A percentile compares a stretch with the other conserved stretches of the same genome.
Conservation (phyloP, 192 early-diverging fungal genomes). For the Linnemannia exigua region DNA sequence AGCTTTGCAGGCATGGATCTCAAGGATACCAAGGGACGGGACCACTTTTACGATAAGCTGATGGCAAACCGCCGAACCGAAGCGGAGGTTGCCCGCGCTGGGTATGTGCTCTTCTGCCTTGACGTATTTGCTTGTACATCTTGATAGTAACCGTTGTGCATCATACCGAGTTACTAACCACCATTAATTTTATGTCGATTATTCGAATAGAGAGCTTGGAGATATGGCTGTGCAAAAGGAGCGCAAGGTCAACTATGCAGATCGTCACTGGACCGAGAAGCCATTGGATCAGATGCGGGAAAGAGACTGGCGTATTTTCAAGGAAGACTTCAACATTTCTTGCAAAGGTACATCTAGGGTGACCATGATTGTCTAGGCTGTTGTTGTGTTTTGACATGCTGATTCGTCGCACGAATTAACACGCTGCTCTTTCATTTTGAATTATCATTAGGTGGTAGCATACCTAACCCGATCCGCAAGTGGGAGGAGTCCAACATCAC, state of each 20-base stretch:
- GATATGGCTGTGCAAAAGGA: slow-evolving; percentile 76
- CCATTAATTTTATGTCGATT: neutral
- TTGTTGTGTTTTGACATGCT: neutral
- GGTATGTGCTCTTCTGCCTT: slow-evolving; percentile 34
- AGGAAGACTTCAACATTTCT: slow-evolving; percentile 97
- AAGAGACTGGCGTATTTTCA: slow-evolving; percentile 99
- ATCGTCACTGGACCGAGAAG: slow-evolving; percentile 97
- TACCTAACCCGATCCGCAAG: slow-evolving; percentile 89
- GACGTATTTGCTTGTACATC: neutral
- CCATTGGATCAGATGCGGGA: slow-evolving; percentile 92
- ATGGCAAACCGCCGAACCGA: slow-evolving; percentile 70
- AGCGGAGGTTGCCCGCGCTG: slow-evolving; percentile 72
- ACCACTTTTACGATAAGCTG: slow-evolving; percentile 78
- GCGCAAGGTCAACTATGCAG: slow-evolving; percentile 82
- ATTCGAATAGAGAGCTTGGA: slow-evolving; percentile 64
- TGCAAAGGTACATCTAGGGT: slow-evolving; percentile 76
- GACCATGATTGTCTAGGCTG: neutral
- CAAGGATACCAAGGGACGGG: slow-evolving; percentile 77
- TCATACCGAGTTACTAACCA: neutral
- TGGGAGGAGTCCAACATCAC: slow-evolving; percentile 91
- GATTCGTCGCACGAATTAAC: neutral
- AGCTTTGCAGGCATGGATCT: slow-evolving; percentile 89
- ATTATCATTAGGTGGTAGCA: slow-evolving; percentile 71
- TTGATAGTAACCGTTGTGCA: neutral
- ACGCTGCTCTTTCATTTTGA: neutral